Conservation (phyloP, 768 basidiomycete genomes). For the Trametes meyenii region DNA sequence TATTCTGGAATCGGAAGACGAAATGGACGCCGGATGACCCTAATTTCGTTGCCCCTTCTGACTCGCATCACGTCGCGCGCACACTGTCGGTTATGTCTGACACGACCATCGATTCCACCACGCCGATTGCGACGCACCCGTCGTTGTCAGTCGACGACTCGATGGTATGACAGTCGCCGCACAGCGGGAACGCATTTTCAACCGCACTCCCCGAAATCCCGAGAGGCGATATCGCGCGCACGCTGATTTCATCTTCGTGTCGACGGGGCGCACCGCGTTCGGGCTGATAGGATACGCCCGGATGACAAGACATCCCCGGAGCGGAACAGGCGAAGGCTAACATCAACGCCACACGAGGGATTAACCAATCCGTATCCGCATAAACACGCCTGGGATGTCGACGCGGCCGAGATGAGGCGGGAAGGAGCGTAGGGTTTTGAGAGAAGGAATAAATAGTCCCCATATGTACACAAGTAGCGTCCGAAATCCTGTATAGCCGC, state of each 20-base stretch:
- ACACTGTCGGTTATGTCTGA: conserved; percentile 4
- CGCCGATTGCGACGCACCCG: conserved; percentile 16
- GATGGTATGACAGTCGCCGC: conserved; percentile 7
- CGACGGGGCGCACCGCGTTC: too few relatives aligned
- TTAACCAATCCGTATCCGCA: too few relatives aligned
- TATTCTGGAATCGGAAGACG: conserved; percentile 7
- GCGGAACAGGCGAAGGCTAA: too few relatives aligned
- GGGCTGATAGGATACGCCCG: too few relatives aligned
- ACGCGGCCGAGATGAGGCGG: background rate
- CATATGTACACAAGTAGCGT: conserved; percentile 20
- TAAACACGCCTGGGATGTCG: too few relatives aligned
- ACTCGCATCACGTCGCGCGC: background rate
- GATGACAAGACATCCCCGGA: too few relatives aligned
- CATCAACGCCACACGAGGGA: too few relatives aligned
- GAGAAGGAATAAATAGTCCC: conserved; percentile 23
- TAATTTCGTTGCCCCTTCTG: background rate
- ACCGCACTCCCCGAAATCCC: background rate
- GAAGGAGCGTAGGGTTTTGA: background rate
- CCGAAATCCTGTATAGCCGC: conserved; percentile 17
- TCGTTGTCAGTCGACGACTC: background rate
- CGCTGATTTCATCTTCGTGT: too few relatives aligned
- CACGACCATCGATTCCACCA: conserved; percentile 18
- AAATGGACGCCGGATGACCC: conserved; percentile 8
- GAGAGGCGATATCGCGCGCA: too few relatives aligned
- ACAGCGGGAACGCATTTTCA: background rate